Evolutionary conservation across 495 filamentous ascomycete species (phyloP).

Genomic region (Immersiella caudata): DNA sequence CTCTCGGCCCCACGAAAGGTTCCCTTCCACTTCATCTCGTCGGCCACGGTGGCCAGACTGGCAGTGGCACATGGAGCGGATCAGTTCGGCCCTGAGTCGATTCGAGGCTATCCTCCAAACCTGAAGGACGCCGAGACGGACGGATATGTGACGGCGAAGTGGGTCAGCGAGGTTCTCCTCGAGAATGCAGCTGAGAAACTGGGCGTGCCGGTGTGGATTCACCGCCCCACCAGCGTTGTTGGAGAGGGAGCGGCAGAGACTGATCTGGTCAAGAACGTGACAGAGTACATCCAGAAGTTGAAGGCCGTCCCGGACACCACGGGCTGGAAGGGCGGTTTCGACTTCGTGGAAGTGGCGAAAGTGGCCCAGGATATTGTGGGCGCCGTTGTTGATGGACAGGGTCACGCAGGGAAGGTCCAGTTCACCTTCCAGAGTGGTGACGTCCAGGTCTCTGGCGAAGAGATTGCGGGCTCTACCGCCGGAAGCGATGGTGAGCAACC

Average conservation of each 20-base stretch:
- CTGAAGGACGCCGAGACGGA: conserved; percentile 17
- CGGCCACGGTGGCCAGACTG: conserved; percentile 36
- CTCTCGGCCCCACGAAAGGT: conserved; percentile 38
- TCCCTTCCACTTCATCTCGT: conserved; percentile 57
- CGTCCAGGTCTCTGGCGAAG: neutral
- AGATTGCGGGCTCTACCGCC: neutral
- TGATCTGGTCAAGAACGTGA: conserved; percentile 11
- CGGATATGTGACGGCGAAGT: conserved; percentile 56
- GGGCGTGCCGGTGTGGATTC: conserved; percentile 44
- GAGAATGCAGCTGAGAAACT: conserved; percentile 37
- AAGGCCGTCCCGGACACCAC: conserved; percentile 14
- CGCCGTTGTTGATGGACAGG: neutral
- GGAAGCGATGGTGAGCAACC: neutral
- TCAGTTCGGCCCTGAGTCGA: conserved; percentile 25
- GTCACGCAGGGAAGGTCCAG: neutral
- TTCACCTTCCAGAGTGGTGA: conserved; percentile 2
- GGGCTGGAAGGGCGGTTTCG: conserved; percentile 7
- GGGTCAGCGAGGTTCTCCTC: conserved; percentile 56
- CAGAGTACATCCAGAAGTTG: neutral
- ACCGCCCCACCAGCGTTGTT: conserved; percentile 42
- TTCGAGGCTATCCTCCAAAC: neutral
- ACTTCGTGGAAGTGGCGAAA: conserved; percentile 12
- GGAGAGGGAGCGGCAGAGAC: conserved; percentile 10
- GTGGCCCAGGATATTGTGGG: conserved; percentile 6
- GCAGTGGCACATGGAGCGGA: conserved; percentile 29